Conservation (phyloP, 148 eudicot species). For the Agrostemma githago region DNA sequence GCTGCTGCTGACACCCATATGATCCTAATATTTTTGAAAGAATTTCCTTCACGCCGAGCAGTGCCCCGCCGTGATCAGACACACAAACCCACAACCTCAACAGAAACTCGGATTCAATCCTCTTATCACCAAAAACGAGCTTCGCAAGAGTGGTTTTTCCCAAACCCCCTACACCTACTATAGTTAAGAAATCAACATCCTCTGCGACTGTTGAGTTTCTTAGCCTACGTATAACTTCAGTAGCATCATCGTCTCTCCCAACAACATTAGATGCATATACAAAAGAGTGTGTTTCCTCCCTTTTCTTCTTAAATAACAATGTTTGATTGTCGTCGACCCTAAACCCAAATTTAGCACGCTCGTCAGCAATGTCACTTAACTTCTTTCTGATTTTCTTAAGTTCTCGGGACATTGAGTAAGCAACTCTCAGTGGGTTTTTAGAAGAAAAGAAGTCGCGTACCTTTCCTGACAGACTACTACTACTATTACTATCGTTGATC, state of each 20-base stretch:
- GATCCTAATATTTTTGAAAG: conserved; percentile 9
- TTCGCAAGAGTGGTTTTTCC: conserved; percentile 37
- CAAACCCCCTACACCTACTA: conserved; percentile 30
- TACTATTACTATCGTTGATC: background rate
- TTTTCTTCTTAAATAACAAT: background rate
- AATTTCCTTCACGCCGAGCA: conserved; percentile 6
- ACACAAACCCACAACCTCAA: conserved; percentile 26
- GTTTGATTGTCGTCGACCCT: background rate
- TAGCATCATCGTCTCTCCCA: conserved; percentile 23
- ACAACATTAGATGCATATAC: conserved; percentile 15
- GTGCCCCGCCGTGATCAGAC: conserved; percentile 13
- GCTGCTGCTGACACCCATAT: background rate
- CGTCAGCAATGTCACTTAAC: conserved; percentile 5
- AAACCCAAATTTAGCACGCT: conserved; percentile 12
- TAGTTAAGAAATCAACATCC: conserved; percentile 13
- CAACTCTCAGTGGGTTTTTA: conserved; percentile 1
- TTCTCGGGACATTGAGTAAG: conserved; percentile 5
- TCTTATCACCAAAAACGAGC: conserved; percentile 21
- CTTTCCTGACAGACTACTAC: conserved; percentile 5
- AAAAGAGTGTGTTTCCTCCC: conserved; percentile 15
- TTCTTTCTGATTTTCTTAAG: conserved; percentile 11
- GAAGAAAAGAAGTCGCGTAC: conserved; percentile 20
- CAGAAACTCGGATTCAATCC: conserved; percentile 14
- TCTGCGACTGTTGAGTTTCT: background rate
- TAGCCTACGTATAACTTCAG: conserved; percentile 5